Evolutionary conservation across 2,329 filamentous ascomycete species (phyloP).

Genomic region (Talaromyces verruculosus): DNA sequence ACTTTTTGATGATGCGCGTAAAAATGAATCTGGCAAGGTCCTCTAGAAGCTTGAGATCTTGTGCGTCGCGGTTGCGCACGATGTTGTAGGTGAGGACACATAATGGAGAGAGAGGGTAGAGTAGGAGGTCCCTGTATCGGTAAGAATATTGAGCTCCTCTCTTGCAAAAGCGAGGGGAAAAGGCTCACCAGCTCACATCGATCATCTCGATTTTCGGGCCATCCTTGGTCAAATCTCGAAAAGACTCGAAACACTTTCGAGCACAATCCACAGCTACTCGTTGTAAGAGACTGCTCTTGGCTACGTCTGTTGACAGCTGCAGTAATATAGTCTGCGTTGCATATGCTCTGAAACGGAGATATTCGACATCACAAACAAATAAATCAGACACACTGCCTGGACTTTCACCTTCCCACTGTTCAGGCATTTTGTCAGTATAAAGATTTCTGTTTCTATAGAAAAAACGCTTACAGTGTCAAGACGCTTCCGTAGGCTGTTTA

Average conservation of each 20-base stretch:
- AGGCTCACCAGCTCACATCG: conserved; percentile 4
- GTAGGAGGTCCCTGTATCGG: conserved; percentile 3
- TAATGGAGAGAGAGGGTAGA: conserved; percentile 7
- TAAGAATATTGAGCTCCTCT: not conserved
- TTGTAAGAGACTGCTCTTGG: conserved; percentile 5
- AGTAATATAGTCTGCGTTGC: conserved; percentile 7
- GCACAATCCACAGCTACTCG: not conserved
- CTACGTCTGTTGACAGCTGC: not conserved
- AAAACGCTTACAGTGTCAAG: conserved; percentile 8
- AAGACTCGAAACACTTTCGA: conserved; percentile 7
- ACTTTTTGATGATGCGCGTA: not conserved
- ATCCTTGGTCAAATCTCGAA: not conserved
- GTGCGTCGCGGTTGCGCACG: not conserved
- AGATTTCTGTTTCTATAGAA: not conserved
- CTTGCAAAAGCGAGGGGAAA: not conserved
- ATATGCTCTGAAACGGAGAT: not conserved
- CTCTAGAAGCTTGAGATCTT: not conserved
- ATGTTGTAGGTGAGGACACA: conserved; percentile 12
- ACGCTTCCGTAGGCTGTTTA: not conserved
- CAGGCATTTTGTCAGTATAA: not conserved
- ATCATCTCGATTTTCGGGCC: not conserved
- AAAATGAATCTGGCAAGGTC: not conserved
- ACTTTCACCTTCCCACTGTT: not conserved
- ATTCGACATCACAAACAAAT: not conserved
- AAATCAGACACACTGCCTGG: not conserved